Conservation (phyloP, 31 red algal species). For the Porphyra umbilicalis region DNA sequence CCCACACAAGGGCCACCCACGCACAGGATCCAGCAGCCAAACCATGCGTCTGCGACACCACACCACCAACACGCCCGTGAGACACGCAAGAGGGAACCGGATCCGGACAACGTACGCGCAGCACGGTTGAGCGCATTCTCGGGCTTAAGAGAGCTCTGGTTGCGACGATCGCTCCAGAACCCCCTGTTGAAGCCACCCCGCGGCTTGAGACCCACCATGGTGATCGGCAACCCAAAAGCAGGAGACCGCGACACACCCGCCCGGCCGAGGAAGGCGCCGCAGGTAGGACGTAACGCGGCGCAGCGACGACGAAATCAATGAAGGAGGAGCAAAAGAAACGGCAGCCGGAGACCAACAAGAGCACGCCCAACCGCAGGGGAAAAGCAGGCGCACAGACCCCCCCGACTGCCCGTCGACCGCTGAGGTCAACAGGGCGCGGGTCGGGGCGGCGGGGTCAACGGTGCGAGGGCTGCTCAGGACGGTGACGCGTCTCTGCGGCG, state of each 20-base stretch:
- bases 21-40: too few species aligned
- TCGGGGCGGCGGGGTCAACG: too few species aligned
- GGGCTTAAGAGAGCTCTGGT: constrained; percentile 74
- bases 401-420: too few species aligned
- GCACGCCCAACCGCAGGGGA: too few species aligned
- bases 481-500: too few species aligned
- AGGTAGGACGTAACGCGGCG: too few species aligned
- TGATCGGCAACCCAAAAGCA: background rate
- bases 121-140: constrained; percentile 92
- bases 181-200: constrained; percentile 39
- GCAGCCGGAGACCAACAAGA: background rate
- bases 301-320: background rate
- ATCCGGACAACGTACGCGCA: constrained; percentile 80
- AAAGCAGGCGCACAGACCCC: background rate
- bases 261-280: background rate
- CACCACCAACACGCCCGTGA: too few species aligned
- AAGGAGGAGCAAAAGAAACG: background rate
- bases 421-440: too few species aligned
- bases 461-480: too few species aligned
- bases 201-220: constrained; percentile 1
- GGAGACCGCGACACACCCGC: background rate
- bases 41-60: too few species aligned
- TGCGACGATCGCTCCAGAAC: constrained; percentile 39
- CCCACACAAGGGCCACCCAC: too few species aligned
- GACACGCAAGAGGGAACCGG: too few species aligned